phyloP scores from a whole-genome alignment of 1,284 basidiomycete genomes.

The Wolfiporia cocos region DNA sequence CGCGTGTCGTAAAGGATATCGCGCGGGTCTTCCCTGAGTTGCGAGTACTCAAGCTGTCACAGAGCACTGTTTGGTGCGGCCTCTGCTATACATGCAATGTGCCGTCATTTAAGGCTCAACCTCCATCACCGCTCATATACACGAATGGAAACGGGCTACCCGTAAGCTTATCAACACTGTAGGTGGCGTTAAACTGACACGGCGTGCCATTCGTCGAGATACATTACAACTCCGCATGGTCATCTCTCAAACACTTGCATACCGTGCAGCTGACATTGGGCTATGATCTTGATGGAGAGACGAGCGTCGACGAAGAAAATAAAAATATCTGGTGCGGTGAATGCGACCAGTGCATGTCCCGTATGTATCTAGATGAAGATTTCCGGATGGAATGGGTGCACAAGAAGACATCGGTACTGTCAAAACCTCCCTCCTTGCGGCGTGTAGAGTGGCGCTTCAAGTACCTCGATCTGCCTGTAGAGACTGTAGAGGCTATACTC shows the following conservation, averaged over 20 bases:
- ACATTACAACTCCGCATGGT: constrained; percentile 10
- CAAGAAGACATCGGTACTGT: constrained; percentile 8
- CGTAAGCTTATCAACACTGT: constrained; percentile 3
- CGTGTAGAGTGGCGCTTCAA: constrained; percentile 13
- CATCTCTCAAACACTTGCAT: constrained; percentile 9
- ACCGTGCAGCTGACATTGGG: constrained; percentile 9
- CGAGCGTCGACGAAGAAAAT: constrained; percentile 6
- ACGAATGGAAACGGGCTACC: constrained; percentile 13
- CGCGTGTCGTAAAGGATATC: constrained; percentile 10
- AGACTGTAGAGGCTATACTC: background rate
- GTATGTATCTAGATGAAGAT: constrained; percentile 12
- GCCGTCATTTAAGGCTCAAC: constrained; percentile 13
- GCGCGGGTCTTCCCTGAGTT: constrained; percentile 10
- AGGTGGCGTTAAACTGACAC: too few relatives aligned
- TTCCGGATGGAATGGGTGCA: constrained; percentile 12
- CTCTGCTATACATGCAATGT: constrained; percentile 16
- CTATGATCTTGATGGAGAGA: constrained; percentile 10
- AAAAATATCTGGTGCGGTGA: constrained; percentile 13
- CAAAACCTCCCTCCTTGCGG: constrained; percentile 8
- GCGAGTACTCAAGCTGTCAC: constrained; percentile 12
- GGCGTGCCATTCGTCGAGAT: too few relatives aligned
- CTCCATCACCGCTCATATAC: constrained; percentile 12
- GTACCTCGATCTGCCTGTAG: background rate
- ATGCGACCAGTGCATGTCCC: constrained; percentile 17
- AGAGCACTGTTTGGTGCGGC: constrained; percentile 15